Evolutionary conservation across 2,329 filamentous ascomycete species (phyloP).

Genomic region (Fusarium pseudonygamai): DNA sequence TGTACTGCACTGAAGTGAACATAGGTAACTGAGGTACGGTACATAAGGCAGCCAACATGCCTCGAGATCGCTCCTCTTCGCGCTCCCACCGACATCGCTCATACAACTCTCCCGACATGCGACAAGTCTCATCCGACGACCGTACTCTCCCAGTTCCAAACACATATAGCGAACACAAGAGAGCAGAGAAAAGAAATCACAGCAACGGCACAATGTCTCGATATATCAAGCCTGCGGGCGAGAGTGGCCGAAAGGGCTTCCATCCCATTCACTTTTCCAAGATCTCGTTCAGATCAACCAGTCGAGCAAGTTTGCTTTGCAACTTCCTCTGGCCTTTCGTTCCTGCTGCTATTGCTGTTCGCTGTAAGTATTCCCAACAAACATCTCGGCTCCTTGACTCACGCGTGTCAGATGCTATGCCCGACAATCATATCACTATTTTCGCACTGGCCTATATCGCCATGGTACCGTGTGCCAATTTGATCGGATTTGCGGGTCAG

Average conservation of each 20-base stretch:
- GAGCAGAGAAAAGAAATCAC: background rate
- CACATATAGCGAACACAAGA: slow-evolving; percentile 36
- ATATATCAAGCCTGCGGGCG: slow-evolving; percentile 48
- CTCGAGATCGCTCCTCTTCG: slow-evolving; percentile 29
- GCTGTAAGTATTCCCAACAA: slow-evolving; percentile 39
- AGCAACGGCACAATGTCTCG: slow-evolving; percentile 19
- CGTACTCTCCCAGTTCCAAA: slow-evolving; percentile 42
- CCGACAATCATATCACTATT: slow-evolving; percentile 53
- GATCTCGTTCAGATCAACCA: slow-evolving; percentile 56
- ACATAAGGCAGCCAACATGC: slow-evolving; percentile 19
- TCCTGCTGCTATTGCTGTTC: slow-evolving; percentile 58
- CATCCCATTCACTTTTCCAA: slow-evolving; percentile 55
- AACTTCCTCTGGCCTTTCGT: slow-evolving; percentile 63
- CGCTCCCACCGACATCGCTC: slow-evolving; percentile 31
- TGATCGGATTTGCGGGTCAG: slow-evolving; percentile 64
- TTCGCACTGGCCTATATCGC: slow-evolving; percentile 61
- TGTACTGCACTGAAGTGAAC: background rate
- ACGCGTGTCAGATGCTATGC: slow-evolving; percentile 45
- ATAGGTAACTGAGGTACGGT: background rate
- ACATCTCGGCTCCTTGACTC: background rate
- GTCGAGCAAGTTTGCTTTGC: slow-evolving; percentile 56
- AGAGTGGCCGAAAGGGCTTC: slow-evolving; percentile 58
- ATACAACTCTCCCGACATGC: slow-evolving; percentile 18
- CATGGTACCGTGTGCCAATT: slow-evolving; percentile 62
- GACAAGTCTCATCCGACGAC: slow-evolving; percentile 14